phyloP scores from a whole-genome alignment of 129 eudicot species.

The Tanacetum coccineum region DNA sequence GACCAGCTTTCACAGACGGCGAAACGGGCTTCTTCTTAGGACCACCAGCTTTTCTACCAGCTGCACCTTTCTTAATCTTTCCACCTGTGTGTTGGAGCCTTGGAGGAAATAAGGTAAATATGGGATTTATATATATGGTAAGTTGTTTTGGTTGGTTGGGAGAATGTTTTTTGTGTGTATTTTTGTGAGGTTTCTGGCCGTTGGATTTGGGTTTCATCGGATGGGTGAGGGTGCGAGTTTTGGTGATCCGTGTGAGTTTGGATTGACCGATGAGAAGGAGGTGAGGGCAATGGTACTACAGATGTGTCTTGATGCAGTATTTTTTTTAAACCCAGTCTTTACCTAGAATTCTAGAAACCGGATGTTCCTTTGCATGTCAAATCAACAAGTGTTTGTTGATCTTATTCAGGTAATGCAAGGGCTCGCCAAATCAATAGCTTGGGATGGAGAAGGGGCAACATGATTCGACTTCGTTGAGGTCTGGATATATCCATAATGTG shows the following conservation, averaged over 20 bases:
- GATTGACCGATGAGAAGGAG: constrained; percentile 5
- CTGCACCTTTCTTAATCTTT: constrained; percentile 48
- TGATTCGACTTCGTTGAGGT: constrained; percentile 95
- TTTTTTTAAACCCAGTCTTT: constrained; percentile 6
- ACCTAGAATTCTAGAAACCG: background rate
- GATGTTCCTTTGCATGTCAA: background rate
- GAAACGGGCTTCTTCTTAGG: constrained; percentile 52
- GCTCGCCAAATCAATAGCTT: constrained; percentile 97
- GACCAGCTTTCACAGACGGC: constrained; percentile 63
- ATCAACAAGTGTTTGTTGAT: constrained; percentile 2
- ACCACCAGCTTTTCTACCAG: constrained; percentile 53
- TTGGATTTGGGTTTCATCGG: constrained; percentile 7
- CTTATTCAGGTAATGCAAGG: constrained; percentile 88
- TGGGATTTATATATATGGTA: constrained; percentile 14
- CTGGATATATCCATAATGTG: constrained; percentile 15
- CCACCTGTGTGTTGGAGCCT: background rate
- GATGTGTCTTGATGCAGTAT: constrained; percentile 86
- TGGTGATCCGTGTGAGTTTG: constrained; percentile 23
- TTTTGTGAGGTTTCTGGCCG: constrained; percentile 5
- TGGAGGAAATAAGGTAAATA: background rate
- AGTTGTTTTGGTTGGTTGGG: constrained; percentile 3
- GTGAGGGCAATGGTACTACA: constrained; percentile 21
- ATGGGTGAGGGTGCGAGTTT: background rate
- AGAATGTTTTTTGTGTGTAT: no score
- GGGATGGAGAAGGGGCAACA: constrained; percentile 99